Evolutionary conservation across 805 yeast species (phyloP), one percentile per base, ranked within the genome.

Genomic region (Hermanozyma aechmeae): DNA sequence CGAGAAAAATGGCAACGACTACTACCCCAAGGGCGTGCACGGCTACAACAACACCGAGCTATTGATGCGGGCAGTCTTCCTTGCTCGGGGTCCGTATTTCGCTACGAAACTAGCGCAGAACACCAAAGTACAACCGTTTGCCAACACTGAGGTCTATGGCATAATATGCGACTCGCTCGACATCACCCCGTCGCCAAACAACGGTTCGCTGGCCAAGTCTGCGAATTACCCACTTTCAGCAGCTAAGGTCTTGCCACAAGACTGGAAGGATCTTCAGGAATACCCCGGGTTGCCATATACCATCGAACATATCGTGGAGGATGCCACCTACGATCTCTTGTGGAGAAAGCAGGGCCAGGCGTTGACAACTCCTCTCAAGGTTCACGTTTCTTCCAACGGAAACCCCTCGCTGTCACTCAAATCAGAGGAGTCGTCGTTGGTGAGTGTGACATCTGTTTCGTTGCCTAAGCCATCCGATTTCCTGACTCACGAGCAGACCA

Each of bases 1-100:
- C 69, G 65, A 66, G 15, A 59, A 59, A 2, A 63, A 65, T 46
- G 52, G 54, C 16, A 50, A 60, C 28, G 62, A 67, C 10, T 79
- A 77, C 47, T 48, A 50, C n/a, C 81, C 84, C 3, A 61, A 61
- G 31, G 96, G 95, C 6, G 80, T 80, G 1, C 94, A 84, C 52
- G 96, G 96, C 2, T 87, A 83, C 50, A 74, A 79, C 45, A 81
- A 79, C 45, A 67, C 78, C 0, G 84, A 78, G 36, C 68, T 79
- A 5, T 57, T 85, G 33, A 86, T 86, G 95, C 59, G 95, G 28
- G 86, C 95, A 0, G 42, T 83, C 7, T 87, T 89, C 49, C 43
- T 84, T 23, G 94, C 79, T 0, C 51, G 66, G 2, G 97, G 97
- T 0, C 96, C 96, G 0, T 81, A 68, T 45, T 86, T 87, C 51